phyloP scores from a whole-genome alignment of 23 red algal genomes.

The Cyanidioschyzon merolae region DNA sequence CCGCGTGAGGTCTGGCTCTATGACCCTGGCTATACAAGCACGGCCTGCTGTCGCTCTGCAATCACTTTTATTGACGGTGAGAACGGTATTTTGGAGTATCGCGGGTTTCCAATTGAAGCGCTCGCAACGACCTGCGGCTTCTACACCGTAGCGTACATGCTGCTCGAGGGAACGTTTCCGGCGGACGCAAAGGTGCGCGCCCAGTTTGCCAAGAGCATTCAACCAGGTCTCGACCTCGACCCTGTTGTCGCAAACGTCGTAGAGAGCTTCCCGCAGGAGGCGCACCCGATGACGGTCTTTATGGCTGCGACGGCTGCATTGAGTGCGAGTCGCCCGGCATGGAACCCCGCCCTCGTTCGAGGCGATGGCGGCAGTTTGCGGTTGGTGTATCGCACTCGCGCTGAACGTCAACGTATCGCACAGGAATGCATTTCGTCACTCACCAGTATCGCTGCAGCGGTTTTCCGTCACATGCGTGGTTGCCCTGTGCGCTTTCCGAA shows the following conservation, averaged over 20 bases:
- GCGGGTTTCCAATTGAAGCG: slow-evolving; percentile 76
- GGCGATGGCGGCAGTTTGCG: slow-evolving; percentile 11
- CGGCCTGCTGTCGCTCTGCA: slow-evolving; percentile 35
- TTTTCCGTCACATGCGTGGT: neutral
- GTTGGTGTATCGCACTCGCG: slow-evolving; percentile 3
- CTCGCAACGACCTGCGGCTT: slow-evolving; percentile 36
- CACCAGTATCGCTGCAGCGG: neutral
- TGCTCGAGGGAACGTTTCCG: slow-evolving; percentile 65
- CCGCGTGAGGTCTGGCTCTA: slow-evolving; percentile 27
- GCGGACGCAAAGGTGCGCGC: neutral
- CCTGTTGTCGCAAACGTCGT: slow-evolving; percentile 18
- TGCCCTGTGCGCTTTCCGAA: neutral
- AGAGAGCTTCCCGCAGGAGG: slow-evolving; percentile 27
- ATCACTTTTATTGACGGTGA: slow-evolving; percentile 84
- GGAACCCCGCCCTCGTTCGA: slow-evolving; percentile 57
- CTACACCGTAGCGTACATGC: slow-evolving; percentile 36
- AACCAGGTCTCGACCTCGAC: neutral
- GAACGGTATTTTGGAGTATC: slow-evolving; percentile 47
- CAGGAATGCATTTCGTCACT: neutral
- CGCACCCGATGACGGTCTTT: slow-evolving; percentile 85
- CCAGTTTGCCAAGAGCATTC: neutral
- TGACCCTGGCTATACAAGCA: slow-evolving; percentile 87
- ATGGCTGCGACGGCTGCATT: slow-evolving; percentile 45
- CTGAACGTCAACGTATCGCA: neutral
- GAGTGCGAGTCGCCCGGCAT: slow-evolving; percentile 29